Evolutionary conservation across 2,329 filamentous ascomycete species (phyloP).

Genomic region (Ophiostoma angusticollis): DNA sequence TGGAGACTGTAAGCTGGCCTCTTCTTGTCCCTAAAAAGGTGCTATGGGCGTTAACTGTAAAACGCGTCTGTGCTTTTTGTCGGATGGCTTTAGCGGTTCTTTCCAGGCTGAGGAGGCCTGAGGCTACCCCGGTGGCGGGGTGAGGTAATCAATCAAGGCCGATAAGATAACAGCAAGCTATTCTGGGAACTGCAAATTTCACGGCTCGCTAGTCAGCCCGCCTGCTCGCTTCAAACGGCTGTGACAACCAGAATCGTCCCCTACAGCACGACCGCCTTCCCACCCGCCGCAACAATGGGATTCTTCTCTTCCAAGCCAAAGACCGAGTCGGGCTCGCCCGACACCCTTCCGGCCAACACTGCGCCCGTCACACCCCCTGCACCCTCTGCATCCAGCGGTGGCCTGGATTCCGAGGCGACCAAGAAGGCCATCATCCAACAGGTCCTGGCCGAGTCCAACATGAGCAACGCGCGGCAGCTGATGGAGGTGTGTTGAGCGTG

Average conservation of each 20-base stretch:
- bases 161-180: too few species aligned
- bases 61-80: too few species aligned
- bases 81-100: too few species aligned
- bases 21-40: conserved; percentile 4
- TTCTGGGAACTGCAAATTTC: too few species aligned
- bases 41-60: neutral
- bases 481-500: conserved; percentile 44
- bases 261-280: neutral
- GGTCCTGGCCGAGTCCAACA: conserved; percentile 49
- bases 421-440: conserved; percentile 54
- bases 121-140: too few species aligned
- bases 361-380: neutral
- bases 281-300: conserved; percentile 1
- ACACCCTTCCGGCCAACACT: conserved; percentile 3
- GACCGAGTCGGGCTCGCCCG: conserved; percentile 1
- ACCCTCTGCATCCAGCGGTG: conserved; percentile 14
- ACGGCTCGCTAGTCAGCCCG: too few species aligned
- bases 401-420: conserved; percentile 45
- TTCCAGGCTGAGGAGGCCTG: too few species aligned
- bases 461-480: conserved; percentile 55
- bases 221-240: too few species aligned
- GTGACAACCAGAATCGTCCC: too few species aligned
- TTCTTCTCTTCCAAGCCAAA: conserved; percentile 13
- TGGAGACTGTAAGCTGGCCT: conserved; percentile 16
- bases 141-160: too few species aligned